phyloP scores from a whole-genome alignment of 345 rosid species.

The Hirschfeldia incana region DNA sequence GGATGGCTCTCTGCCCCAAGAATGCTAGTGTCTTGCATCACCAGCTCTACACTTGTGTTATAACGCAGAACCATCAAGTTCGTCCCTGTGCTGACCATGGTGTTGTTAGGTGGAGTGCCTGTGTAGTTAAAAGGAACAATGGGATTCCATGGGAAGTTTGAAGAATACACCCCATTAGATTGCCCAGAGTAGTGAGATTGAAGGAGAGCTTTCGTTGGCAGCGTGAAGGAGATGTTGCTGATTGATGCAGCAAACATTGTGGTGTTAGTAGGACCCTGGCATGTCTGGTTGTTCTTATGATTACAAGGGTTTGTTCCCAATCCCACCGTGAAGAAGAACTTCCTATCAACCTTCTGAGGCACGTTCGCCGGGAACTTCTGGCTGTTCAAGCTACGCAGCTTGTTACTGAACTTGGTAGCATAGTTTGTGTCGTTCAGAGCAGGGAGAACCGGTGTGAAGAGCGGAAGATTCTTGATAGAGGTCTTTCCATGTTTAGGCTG shows the following conservation, averaged over 20 bases:
- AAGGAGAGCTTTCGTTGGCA: conserved; percentile 66
- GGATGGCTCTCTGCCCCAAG: background rate
- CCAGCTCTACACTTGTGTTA: background rate
- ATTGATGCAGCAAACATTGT: conserved; percentile 66
- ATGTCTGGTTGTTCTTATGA: conserved; percentile 52
- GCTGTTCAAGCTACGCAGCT: conserved; percentile 54
- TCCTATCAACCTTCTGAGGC: conserved; percentile 50
- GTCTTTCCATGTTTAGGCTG: conserved; percentile 25
- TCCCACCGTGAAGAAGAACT: conserved; percentile 57
- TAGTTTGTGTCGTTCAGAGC: conserved; percentile 57
- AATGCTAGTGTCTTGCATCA: background rate
- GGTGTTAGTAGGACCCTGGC: conserved; percentile 75
- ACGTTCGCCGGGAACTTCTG: conserved; percentile 61
- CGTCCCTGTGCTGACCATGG: background rate
- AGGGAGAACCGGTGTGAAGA: conserved; percentile 54
- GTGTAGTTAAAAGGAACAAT: background rate
- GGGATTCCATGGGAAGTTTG: conserved; percentile 36
- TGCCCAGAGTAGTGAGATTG: conserved; percentile 58
- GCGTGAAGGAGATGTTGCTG: conserved; percentile 57
- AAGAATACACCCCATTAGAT: conserved; percentile 51
- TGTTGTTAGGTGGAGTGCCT: background rate
- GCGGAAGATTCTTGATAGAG: conserved; percentile 44
- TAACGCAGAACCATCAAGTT: background rate
- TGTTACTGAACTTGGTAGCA: conserved; percentile 47
- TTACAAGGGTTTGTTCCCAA: conserved; percentile 59